phyloP scores from a whole-genome alignment of 2,329 filamentous ascomycete species.

The Monosporascus sp. region DNA sequence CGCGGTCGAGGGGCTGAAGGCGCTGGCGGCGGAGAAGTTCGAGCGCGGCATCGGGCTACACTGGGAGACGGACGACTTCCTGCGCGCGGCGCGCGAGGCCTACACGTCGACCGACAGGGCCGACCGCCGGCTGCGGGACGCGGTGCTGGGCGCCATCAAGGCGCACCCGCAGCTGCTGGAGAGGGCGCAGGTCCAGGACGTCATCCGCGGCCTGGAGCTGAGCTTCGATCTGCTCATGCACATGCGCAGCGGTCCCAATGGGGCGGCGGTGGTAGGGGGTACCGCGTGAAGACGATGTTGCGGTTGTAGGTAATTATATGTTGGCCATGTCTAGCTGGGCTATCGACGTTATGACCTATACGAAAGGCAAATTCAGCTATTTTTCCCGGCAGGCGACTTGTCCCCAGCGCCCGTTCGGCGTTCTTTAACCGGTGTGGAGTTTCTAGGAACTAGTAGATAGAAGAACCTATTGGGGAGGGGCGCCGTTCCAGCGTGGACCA shows the following conservation, averaged over 20 bases:
- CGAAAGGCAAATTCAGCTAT: too few relatives aligned
- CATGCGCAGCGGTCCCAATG: conserved; percentile 12
- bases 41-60: conserved; percentile 1
- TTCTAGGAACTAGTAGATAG: too few relatives aligned
- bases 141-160: conserved; percentile 7
- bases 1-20: conserved; percentile 7
- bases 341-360: too few relatives aligned
- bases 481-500: too few relatives aligned
- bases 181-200: conserved; percentile 4
- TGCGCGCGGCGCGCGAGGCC: conserved; percentile 6
- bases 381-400: too few relatives aligned
- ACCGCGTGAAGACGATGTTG: too few relatives aligned
- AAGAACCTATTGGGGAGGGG: too few relatives aligned
- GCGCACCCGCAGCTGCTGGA: conserved; percentile 8
- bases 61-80: conserved; percentile 10
- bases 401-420: too few relatives aligned
- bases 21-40: conserved; percentile 10
- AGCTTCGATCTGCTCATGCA: conserved; percentile 11
- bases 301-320: too few relatives aligned
- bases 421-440: too few relatives aligned
- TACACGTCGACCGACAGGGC: conserved; percentile 3
- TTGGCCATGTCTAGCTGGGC: too few relatives aligned
- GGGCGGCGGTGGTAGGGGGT: neutral
- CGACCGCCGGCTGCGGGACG: conserved; percentile 7
- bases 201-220: conserved; percentile 7